Conservation (phyloP, 139 green algal species). For the Volvox africanus region DNA sequence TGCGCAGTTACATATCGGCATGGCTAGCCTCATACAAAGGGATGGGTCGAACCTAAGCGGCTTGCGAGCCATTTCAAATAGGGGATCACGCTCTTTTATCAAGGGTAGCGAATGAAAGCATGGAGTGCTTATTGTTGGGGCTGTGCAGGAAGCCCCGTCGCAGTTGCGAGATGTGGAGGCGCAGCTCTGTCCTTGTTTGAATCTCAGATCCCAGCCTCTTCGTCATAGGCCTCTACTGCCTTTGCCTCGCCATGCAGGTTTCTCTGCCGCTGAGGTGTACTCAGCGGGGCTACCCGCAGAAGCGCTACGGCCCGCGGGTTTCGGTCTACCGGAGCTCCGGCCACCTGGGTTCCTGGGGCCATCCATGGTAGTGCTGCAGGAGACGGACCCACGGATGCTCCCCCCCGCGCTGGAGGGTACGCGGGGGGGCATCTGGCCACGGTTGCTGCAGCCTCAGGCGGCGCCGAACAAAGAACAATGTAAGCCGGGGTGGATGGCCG, state of each 20-base stretch:
- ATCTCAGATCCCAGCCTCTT: too few relatives aligned
- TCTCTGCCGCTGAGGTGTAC: background rate
- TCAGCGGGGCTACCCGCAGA: conserved; percentile 13
- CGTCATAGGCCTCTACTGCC: too few relatives aligned
- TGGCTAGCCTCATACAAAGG: too few relatives aligned
- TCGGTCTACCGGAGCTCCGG: conserved; percentile 36
- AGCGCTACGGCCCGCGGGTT: conserved; percentile 31
- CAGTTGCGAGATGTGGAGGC: too few relatives aligned
- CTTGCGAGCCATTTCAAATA: too few relatives aligned
- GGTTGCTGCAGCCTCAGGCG: conserved; percentile 31
- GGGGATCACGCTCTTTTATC: too few relatives aligned
- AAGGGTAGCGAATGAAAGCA: too few relatives aligned
- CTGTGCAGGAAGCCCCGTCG: too few relatives aligned
- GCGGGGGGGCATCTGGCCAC: conserved; percentile 16
- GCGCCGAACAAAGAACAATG: background rate
- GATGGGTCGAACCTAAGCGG: too few relatives aligned
- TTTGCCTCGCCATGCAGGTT: background rate
- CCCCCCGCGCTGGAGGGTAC: conserved; percentile 21
- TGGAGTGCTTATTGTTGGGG: too few relatives aligned
- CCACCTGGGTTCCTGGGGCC: conserved; percentile 37
- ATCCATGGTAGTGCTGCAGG: background rate
- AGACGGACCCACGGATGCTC: conserved; percentile 26
- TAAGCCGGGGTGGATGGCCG: background rate
- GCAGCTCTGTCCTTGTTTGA: too few relatives aligned
- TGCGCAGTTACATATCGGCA: too few relatives aligned